A percentile compares a stretch with the other conserved stretches of the same genome.
Conservation (phyloP, 192 early-diverging fungal species). For the Geranomyces variabilis region DNA sequence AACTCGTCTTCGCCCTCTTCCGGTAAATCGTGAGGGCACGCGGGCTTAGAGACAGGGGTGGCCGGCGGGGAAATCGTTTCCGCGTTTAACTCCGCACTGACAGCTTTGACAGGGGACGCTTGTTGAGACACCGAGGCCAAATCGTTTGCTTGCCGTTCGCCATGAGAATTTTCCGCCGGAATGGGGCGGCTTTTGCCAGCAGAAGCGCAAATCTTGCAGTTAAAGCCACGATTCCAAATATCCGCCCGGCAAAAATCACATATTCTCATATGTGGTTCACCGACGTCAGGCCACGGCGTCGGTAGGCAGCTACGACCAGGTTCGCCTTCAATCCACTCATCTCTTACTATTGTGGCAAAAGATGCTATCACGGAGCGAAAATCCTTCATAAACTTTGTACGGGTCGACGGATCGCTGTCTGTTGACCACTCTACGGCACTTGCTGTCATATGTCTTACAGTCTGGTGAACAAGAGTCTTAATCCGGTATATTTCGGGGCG, state of each 20-base stretch:
- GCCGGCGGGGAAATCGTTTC: background rate
- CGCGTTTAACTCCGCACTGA: too few relatives aligned
- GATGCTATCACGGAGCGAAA: constrained; percentile 21
- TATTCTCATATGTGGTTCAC: constrained; percentile 14
- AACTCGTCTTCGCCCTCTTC: constrained; percentile 18
- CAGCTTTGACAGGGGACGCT: too few relatives aligned
- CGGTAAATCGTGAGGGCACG: background rate
- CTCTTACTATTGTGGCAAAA: constrained; percentile 23
- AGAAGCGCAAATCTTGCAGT: constrained; percentile 23
- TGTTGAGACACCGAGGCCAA: background rate
- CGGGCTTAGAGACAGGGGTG: background rate
- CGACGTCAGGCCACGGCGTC: constrained; percentile 19
- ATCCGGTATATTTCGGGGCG: constrained; percentile 34
- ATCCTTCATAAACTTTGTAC: constrained; percentile 10
- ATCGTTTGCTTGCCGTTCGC: background rate
- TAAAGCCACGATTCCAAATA: constrained; percentile 39
- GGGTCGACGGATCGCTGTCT: background rate
- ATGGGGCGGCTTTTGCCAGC: background rate
- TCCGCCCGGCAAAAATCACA: constrained; percentile 39
- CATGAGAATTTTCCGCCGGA: background rate
- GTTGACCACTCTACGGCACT: background rate
- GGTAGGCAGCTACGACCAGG: background rate
- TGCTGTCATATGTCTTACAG: background rate
- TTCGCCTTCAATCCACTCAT: constrained; percentile 33
- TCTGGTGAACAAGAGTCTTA: constrained; percentile 25